A percentile compares a stretch with the other conserved stretches of the same genome.
Evolutionary conservation across 345 rosid genomes (phyloP).

Genomic region (Durio zibethinus): DNA sequence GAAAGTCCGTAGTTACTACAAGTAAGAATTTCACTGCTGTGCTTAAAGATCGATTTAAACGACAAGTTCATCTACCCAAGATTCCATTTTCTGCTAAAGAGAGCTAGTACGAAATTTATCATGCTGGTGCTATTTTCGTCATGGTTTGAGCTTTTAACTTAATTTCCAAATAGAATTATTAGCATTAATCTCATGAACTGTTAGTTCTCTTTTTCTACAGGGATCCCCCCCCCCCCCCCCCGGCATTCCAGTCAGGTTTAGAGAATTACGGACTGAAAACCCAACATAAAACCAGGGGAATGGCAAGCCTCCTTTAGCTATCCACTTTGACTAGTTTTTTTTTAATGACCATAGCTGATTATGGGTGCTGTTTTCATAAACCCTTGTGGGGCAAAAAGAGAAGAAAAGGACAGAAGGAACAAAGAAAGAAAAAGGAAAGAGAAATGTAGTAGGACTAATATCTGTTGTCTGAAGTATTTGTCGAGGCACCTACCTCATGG

Average conservation of each 20-base stretch:
- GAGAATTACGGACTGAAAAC: too few relatives aligned
- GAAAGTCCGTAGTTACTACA: slow-evolving; percentile 2
- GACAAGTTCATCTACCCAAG: not conserved
- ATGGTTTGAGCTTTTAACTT: not conserved
- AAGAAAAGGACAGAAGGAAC: not conserved
- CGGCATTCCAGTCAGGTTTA: too few relatives aligned
- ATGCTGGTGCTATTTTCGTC: not conserved
- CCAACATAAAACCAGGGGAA: too few relatives aligned
- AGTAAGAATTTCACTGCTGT: not conserved
- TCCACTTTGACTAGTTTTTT: slow-evolving; percentile 31
- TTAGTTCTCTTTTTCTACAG: too few relatives aligned
- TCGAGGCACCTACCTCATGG: slow-evolving; percentile 65
- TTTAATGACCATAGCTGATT: slow-evolving; percentile 3
- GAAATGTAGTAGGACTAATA: not conserved
- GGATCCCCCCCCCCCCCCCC: too few relatives aligned
- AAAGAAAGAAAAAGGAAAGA: not conserved
- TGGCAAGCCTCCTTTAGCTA: slow-evolving; percentile 18
- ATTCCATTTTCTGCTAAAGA: slow-evolving; percentile 14
- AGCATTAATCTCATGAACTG: too few relatives aligned
- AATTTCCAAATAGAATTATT: too few relatives aligned
- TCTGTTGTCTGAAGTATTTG: not conserved
- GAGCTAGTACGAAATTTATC: not conserved
- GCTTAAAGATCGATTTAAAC: too few relatives aligned
- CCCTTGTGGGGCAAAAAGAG: not conserved
- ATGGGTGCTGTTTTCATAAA: not conserved